Evolutionary conservation across 148 eudicot species (phyloP), one percentile per base, ranked within the genome.

Genomic region (Tetragonia tetragonoides): DNA sequence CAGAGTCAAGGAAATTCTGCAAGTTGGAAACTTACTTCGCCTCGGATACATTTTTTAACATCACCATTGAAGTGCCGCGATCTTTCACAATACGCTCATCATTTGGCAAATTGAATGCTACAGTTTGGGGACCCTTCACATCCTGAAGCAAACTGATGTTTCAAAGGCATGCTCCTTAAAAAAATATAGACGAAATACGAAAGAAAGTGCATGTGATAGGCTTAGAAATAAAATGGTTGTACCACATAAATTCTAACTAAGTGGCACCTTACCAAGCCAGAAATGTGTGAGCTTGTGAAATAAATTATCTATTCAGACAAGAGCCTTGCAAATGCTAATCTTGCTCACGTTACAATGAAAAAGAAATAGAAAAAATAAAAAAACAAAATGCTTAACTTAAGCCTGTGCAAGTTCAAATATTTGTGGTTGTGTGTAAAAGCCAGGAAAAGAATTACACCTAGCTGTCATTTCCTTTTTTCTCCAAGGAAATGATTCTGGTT

Each of bases 101-200:
- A 87, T 95, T 95, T 68, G 99, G 99, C 81, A 95, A 92, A 85
- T 95, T 95, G 82, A 93, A 95, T 69, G 99, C 99, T 64, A 91
- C 97, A 77, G 99, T 95, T 84, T 95, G 99, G 79, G 99, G 97
- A 62, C 99, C 99, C 86, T 93, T 95, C 75, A 95, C 93, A 82
- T 95, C 99, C 99, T 95, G 89, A 68, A 68, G 78, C 68, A 72
- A 51, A 64, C 54, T 44, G 38, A 70, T 59, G 39, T 57, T 78
- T 34, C 72, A 67, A 47, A 61, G 44, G 51, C 28, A 17, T 66
- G 74, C 37, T 68, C 40, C 51, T 37, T 39, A 10, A 69, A 16
- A 59, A 24, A 14, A 44, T 57, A 56, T 44, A 54, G 65, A 44
- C 14, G 18, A 57, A 44, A 2, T 20, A 56, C 44, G 21, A 39